Evolutionary conservation across 2,329 filamentous ascomycete genomes (phyloP).

Genomic region (Lanzia echinophila): DNA sequence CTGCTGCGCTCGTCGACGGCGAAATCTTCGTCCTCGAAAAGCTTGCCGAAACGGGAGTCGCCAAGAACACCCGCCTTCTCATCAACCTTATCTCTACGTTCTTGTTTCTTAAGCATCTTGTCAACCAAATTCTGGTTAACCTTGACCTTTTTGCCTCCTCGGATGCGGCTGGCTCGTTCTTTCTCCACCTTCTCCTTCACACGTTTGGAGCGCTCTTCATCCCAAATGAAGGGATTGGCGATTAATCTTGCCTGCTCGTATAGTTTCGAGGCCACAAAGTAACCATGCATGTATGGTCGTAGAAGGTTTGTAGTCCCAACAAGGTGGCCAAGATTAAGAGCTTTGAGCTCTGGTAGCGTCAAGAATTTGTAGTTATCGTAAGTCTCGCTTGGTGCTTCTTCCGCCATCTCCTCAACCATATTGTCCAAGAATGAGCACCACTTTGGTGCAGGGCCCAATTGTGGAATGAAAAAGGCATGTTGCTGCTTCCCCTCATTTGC

Average conservation of each 20-base stretch:
- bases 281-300: constrained; percentile 97
- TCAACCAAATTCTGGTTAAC: constrained; percentile 82
- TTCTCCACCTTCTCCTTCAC: constrained; percentile 95
- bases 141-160: constrained; percentile 94
- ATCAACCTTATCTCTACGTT: constrained; percentile 52
- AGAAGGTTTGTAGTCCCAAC: constrained; percentile 85
- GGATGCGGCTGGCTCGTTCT: constrained; percentile 88
- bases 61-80: constrained; percentile 61
- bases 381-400: constrained; percentile 68
- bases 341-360: constrained; percentile 76
- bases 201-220: constrained; percentile 84
- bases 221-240: constrained; percentile 87
- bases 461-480: constrained; percentile 90
- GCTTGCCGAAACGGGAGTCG: constrained; percentile 77
- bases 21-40: constrained; percentile 94
- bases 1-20: constrained; percentile 80
- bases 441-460: constrained; percentile 83
- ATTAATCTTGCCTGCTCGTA: constrained; percentile 94
- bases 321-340: constrained; percentile 79
- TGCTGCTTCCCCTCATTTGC: constrained; percentile 96
- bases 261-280: constrained; percentile 90
- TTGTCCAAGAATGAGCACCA: constrained; percentile 98
- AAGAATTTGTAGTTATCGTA: constrained; percentile 99
- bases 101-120: constrained; percentile 61
- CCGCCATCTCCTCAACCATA: constrained; percentile 97